phyloP scores from a whole-genome alignment of 2,329 filamentous ascomycete genomes.

The Sarocladium strictum region DNA sequence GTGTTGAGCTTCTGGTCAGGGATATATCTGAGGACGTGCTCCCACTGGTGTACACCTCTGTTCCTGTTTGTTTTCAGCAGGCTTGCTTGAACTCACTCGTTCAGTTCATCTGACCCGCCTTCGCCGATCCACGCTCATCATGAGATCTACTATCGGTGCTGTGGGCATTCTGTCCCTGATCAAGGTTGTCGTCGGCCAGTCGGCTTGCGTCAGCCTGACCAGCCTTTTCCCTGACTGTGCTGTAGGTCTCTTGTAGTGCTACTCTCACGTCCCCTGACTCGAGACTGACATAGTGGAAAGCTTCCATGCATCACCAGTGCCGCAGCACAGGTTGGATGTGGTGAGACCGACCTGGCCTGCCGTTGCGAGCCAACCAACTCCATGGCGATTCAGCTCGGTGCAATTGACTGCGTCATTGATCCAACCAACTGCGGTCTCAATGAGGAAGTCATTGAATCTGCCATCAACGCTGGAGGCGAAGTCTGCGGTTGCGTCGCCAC shows the following conservation, averaged over 20 bases:
- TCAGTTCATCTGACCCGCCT: constrained; percentile 1
- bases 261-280: background rate
- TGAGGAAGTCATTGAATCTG: constrained; percentile 10
- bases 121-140: constrained; percentile 7
- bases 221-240: constrained; percentile 18
- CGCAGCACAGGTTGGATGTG: constrained; percentile 18
- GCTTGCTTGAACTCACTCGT: constrained; percentile 2
- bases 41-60: background rate
- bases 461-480: constrained; percentile 15
- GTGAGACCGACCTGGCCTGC: constrained; percentile 18
- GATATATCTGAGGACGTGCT: background rate
- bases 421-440: constrained; percentile 14
- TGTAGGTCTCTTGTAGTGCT: constrained; percentile 13
- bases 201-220: constrained; percentile 16
- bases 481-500: constrained; percentile 18
- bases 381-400: constrained; percentile 14
- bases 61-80: background rate
- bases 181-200: constrained; percentile 14
- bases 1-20: background rate
- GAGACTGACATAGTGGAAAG: constrained; percentile 11
- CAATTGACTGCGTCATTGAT: constrained; percentile 16
- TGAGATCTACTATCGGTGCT: constrained; percentile 11
- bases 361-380: constrained; percentile 17
- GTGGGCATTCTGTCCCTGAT: constrained; percentile 17
- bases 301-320: constrained; percentile 17